Evolutionary conservation across 164 flowering plant species (phyloP), one percentile per base, ranked within the genome.

Genomic region (Litsea cubeba): DNA sequence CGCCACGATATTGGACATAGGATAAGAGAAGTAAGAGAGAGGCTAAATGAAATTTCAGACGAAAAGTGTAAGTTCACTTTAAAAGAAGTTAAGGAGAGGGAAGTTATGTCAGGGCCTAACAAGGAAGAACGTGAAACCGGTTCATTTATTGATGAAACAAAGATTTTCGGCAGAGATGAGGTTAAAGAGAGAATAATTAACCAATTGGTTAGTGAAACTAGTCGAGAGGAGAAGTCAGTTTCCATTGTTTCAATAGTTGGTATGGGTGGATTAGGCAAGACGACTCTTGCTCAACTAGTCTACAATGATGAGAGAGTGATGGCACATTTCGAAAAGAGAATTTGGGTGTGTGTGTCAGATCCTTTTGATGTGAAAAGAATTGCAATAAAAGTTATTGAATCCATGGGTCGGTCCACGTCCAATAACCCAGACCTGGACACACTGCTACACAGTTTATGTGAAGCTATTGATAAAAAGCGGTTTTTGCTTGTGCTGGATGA

Each of bases 401-500:
- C 32, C 6, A 12, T 15, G 46, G n/a, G 12, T 6, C 50, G 32
- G 14, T 14, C 20, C 7, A 5, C 1, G 22, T 12, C 3, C 25
- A 26, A 57, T 7, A 8, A 5, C n/a, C 12, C 65, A 8, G 23
- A 26, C 51, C n/a, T 57, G 7, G 24, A 35, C 46, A 35, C 46
- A 6, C 1, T 35, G 46, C 46, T 10, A 25, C 22, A 0, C 5
- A 5, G 1, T 57, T 65, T 15, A 58, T 24, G 65, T 26, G 14
- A 17, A 25, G 57, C 32, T 72, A 35, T 7, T 35, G 46, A 35
- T 35, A 35, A 35, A 35, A 72, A 62, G 67, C 0, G 8, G n/a
- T 26, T 72, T 0, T 60, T 72, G 10, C 23, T 72, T 2, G 67
- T 72, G 7, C 11, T 72, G 50, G 74, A 72, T 62, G 67, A 72